These are phyloP conservation scores for Fusarium sp. DNA, from an alignment of 2,329 filamentous ascomycete species.

Conservation along the genomic window DNA sequence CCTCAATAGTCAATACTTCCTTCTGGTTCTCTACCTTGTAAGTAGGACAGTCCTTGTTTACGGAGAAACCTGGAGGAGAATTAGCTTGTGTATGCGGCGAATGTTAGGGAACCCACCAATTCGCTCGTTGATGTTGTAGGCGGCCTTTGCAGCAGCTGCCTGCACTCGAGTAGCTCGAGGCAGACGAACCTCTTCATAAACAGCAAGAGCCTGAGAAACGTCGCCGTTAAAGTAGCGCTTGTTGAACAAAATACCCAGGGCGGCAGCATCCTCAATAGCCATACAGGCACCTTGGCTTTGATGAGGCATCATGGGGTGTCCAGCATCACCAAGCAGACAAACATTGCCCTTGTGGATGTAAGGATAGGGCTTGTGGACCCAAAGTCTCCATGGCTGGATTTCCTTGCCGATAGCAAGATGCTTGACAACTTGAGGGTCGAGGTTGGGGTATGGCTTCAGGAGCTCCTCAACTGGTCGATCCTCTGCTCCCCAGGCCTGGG, in stretches of 20 bases:
- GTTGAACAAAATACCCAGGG: constrained; percentile 71
- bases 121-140: constrained; percentile 72
- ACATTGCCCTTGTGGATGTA: constrained; percentile 64
- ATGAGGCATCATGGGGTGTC: constrained; percentile 77
- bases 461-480: constrained; percentile 67
- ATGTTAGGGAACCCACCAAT: constrained; percentile 58
- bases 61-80: constrained; percentile 64
- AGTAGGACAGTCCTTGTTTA: constrained; percentile 65
- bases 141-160: constrained; percentile 67
- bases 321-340: constrained; percentile 74
- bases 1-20: constrained; percentile 74
- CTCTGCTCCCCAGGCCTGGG: constrained; percentile 69
- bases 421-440: constrained; percentile 67
- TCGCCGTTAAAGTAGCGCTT: constrained; percentile 59
- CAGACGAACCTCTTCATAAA: constrained; percentile 66
- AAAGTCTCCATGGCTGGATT: constrained; percentile 72
- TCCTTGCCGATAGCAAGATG: constrained; percentile 72
- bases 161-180: constrained; percentile 69
- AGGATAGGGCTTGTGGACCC: constrained; percentile 72
- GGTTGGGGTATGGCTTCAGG: constrained; percentile 68
- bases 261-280: constrained; percentile 75
- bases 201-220: constrained; percentile 58
- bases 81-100: rapidly evolving
- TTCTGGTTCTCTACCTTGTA: constrained; percentile 73
- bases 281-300: constrained; percentile 77